Evolutionary conservation across 352 stramenopile species (phyloP), one percentile per base, ranked within the genome.

Genomic region (Peronospora belbahrii): DNA sequence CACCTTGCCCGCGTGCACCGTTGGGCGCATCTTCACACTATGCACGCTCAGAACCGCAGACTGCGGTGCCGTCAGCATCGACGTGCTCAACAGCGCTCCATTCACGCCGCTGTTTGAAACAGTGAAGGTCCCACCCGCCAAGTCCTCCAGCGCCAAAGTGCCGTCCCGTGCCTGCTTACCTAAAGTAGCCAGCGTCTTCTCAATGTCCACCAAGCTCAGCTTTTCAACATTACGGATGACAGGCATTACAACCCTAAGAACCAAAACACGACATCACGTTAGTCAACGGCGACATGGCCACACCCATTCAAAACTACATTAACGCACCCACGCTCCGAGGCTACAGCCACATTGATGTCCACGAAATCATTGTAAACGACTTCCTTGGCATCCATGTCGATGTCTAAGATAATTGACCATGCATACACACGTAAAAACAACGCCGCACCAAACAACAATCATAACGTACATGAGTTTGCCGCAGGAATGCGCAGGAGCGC

Each of bases 281-380:
- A 56, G 45, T 42, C 18, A 46, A 15, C 19, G 11, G 8, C 22
- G n/a, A 27, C 6, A n/a, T n/a, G 5, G 13, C 14, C 22, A 28
- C 24, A 28, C 24, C 15, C n/a, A 7, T 50, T 30, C 11, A 22
- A 31, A 22, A 25, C 8, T 25, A 48, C 9, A n/a, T 38, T 24
- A 4, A 68, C 62, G 47, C 59, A 90, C 78, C 85, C 95, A 33
- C 74, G 88, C 19, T 97, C 94, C 38, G 80, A 95, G 5, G 96
- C 95, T 7, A 99, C 95, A 4, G 96, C 96, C 13, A 99, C 94
- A 27, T 93, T 98, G 49, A 99, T 96, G 75, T 99, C 96, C 32
- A 94, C 91, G 59, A 98, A 99, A 45, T 99, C 93, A 53, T 97
- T 93, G 78, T 99, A 98, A 13, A 99, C 94, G 43, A 99, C 97